Evolutionary conservation across 2,329 filamentous ascomycete genomes (phyloP).

Genomic region (Aspergillus sp.): DNA sequence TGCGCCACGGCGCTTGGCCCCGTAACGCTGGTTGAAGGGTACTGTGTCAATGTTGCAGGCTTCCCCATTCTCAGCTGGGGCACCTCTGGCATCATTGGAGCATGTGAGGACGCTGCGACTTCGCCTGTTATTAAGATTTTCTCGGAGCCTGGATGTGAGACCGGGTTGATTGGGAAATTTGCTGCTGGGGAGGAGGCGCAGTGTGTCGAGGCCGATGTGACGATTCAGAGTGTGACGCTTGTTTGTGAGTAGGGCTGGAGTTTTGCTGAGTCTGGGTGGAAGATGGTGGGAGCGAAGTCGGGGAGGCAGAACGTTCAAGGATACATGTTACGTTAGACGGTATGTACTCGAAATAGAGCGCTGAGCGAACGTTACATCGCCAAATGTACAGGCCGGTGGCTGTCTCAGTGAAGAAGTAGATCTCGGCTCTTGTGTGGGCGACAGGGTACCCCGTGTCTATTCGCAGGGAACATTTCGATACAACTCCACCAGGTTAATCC

Average conservation of each 20-base stretch:
- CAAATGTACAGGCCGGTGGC: background rate
- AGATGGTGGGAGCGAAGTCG: background rate
- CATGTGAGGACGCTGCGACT: background rate
- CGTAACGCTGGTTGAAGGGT: background rate
- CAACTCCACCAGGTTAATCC: too few species aligned
- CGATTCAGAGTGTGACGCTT: background rate
- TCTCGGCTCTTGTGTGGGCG: too few species aligned
- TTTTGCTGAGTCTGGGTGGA: background rate
- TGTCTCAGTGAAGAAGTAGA: background rate
- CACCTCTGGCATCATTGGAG: background rate
- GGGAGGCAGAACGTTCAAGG: background rate
- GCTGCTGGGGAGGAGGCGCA: background rate
- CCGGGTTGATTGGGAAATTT: background rate
- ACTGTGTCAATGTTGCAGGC: background rate
- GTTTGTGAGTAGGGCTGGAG: background rate
- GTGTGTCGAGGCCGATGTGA: background rate
- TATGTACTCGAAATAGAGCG: background rate
- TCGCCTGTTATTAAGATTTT: constrained; percentile 4
- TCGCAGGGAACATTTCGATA: too few species aligned
- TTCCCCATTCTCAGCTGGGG: background rate
- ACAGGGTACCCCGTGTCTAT: too few species aligned
- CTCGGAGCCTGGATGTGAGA: background rate
- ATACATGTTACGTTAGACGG: background rate
- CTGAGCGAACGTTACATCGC: background rate
- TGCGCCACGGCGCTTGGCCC: background rate